phyloP scores from a whole-genome alignment of 169 alveolate species.

The Plasmodium ovale region DNA sequence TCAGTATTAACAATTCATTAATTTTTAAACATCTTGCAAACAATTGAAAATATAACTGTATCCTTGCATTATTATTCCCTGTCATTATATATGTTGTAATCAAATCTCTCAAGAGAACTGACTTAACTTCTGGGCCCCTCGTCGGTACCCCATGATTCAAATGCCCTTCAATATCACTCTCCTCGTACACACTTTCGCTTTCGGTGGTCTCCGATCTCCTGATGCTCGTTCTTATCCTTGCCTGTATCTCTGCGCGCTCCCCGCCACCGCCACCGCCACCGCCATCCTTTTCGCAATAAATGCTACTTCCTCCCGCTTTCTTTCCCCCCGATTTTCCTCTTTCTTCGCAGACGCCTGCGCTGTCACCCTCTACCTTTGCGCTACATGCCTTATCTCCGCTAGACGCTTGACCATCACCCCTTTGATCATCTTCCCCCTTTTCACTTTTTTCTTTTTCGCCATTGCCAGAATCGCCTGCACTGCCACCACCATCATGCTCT shows the following conservation, averaged over 20 bases:
- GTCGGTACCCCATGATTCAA: slow-evolving; percentile 67
- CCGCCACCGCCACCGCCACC: neutral
- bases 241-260: neutral
- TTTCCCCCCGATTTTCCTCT: neutral
- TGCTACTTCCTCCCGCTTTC: neutral
- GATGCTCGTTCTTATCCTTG: slow-evolving; percentile 19
- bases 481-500: too few species aligned
- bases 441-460: too few species aligned
- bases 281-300: neutral
- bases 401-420: neutral
- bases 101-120: slow-evolving; percentile 81
- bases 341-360: neutral
- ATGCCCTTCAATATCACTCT: slow-evolving; percentile 34
- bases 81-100: slow-evolving; percentile 82
- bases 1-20: slow-evolving; percentile 78
- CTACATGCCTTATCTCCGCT: neutral
- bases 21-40: slow-evolving; percentile 82
- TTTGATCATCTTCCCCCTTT: neutral
- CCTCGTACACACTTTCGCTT: slow-evolving; percentile 28
- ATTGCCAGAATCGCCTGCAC: too few species aligned
- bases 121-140: slow-evolving; percentile 75
- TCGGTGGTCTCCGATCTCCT: slow-evolving; percentile 3
- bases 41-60: slow-evolving; percentile 79
- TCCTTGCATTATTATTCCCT: slow-evolving; percentile 85
- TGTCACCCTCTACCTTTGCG: too few species aligned